These are phyloP conservation scores for Tetrahymena thermophila DNA, from an alignment of 73 alveolate species.

Conservation along the genomic window DNA sequence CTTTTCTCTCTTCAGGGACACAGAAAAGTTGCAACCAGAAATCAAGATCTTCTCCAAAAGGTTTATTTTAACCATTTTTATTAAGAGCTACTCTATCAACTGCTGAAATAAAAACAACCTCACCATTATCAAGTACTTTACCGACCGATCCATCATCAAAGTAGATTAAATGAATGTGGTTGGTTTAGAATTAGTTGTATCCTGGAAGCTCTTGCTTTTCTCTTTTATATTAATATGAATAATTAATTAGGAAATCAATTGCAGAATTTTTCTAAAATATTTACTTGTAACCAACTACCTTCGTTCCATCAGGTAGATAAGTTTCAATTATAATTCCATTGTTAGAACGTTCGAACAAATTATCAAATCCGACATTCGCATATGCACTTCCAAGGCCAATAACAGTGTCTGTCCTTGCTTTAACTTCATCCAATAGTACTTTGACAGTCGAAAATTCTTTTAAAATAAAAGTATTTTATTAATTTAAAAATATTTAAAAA, in stretches of 20 bases:
- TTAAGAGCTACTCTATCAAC: conserved; percentile 53
- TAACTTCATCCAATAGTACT: conserved; percentile 25
- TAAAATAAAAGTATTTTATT: background rate
- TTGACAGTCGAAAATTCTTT: conserved; percentile 27
- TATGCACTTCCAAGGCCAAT: conserved; percentile 29
- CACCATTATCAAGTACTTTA: conserved; percentile 50
- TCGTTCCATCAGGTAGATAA: conserved; percentile 48
- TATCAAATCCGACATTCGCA: conserved; percentile 41
- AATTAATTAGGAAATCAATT: background rate
- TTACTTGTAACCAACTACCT: conserved; percentile 32
- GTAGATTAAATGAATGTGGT: conserved; percentile 43
- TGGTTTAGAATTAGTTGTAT: conserved; percentile 15
- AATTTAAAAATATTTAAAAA: background rate
- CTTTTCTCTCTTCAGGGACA: conserved; percentile 43
- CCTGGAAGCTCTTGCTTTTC: conserved; percentile 31
- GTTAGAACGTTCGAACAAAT: conserved; percentile 37
- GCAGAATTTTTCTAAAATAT: background rate
- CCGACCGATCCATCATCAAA: conserved; percentile 57
- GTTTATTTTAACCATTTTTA: conserved; percentile 27
- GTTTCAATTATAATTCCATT: conserved; percentile 52
- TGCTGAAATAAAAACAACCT: conserved; percentile 49
- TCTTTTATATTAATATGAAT: background rate
- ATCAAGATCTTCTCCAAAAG: conserved; percentile 59
- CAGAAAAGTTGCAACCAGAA: conserved; percentile 46
- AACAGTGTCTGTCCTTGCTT: conserved; percentile 30